Percentiles rank a stretch among this genome's conserved stretches.
These are phyloP conservation scores for Cynanchum wilfordii DNA, from an alignment of 257 asterid genomes.

Conservation along the genomic window DNA sequence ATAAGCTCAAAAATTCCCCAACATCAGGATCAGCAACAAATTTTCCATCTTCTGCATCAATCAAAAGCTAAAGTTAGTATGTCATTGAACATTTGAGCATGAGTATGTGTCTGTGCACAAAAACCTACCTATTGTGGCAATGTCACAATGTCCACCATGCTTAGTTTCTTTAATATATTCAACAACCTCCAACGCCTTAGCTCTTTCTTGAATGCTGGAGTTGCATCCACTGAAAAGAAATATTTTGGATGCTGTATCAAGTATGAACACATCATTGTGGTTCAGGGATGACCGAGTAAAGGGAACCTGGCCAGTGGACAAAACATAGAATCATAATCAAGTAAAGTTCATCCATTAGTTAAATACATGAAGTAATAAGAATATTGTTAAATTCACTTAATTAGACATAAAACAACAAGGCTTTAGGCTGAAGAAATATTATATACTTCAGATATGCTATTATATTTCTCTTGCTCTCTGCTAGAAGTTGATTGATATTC, in stretches of 20 bases:
- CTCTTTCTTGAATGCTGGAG: conserved; percentile 79
- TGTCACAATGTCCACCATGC: conserved; percentile 75
- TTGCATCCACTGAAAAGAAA: conserved; percentile 81
- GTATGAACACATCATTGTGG: conserved; percentile 73
- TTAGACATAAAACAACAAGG: background rate
- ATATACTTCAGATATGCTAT: background rate
- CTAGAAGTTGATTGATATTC: background rate
- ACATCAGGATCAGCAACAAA: conserved; percentile 76
- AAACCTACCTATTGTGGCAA: conserved; percentile 65
- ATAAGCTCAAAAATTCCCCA: conserved; percentile 87
- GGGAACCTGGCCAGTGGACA: conserved; percentile 41
- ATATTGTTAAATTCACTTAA: background rate
- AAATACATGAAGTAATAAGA: background rate
- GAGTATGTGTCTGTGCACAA: background rate
- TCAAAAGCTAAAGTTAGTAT: conserved; percentile 21
- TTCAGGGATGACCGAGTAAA: conserved; percentile 72
- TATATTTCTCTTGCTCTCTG: background rate
- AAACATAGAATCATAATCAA: background rate
- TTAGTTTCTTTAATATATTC: conserved; percentile 74
- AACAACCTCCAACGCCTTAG: conserved; percentile 88
- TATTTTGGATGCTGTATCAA: conserved; percentile 67
- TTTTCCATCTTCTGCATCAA: conserved; percentile 71
- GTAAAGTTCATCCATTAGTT: background rate
- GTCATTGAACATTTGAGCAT: background rate
- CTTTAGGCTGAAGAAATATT: background rate